Evolutionary conservation across 257 asterid species (phyloP).

Genomic region (Lantana camara): DNA sequence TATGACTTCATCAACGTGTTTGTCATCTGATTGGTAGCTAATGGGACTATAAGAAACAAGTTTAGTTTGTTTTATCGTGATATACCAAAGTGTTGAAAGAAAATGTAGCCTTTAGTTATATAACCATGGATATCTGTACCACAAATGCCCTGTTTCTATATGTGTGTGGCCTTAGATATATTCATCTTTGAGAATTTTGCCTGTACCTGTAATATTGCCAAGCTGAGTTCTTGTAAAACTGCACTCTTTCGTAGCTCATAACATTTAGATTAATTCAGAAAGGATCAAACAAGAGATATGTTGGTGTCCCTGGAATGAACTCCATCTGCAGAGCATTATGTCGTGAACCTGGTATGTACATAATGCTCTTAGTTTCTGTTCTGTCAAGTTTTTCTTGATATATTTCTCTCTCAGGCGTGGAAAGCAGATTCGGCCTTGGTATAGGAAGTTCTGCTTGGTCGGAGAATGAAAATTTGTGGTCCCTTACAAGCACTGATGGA

Average conservation of each 20-base stretch:
- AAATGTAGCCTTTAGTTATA: background rate
- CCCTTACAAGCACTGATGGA: conserved; percentile 67
- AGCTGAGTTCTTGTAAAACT: background rate
- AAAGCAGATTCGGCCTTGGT: conserved; percentile 67
- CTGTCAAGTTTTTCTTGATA: conserved; percentile 14
- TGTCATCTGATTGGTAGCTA: background rate
- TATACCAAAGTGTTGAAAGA: background rate
- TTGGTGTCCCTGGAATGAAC: conserved; percentile 94
- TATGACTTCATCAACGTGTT: background rate
- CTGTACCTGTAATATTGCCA: background rate
- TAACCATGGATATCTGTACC: no score
- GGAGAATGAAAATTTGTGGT: conserved; percentile 62
- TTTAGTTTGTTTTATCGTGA: conserved; percentile 5
- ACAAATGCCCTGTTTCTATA: background rate
- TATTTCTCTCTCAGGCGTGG: conserved; percentile 52
- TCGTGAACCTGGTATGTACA: conserved; percentile 65
- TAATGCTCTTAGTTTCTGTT: conserved; percentile 17
- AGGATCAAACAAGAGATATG: conserved; percentile 61
- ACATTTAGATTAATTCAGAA: conserved; percentile 51
- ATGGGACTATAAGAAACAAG: background rate
- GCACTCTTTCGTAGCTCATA: conserved; percentile 10
- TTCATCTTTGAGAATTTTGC: conserved; percentile 2
- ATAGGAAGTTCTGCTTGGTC: conserved; percentile 78
- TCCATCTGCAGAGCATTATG: conserved; percentile 78
- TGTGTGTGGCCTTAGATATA: background rate